Evolutionary conservation across 768 basidiomycete species (phyloP).

Genomic region (Termitomyces heimii): DNA sequence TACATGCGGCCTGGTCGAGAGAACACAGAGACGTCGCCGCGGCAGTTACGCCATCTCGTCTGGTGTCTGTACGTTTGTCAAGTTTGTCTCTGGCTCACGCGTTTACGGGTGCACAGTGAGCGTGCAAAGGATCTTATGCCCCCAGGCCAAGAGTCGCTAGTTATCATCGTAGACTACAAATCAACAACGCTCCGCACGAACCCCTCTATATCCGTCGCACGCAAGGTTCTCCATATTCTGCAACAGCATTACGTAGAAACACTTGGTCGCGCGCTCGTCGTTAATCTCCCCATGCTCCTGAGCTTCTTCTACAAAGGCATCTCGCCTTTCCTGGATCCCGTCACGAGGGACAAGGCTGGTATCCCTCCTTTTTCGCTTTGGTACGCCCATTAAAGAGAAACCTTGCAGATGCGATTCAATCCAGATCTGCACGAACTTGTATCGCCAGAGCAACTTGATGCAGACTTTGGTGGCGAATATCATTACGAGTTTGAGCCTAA

Average conservation of each 20-base stretch:
- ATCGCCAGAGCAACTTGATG: constrained; percentile 69
- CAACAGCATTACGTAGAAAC: constrained; percentile 90
- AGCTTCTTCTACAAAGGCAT: constrained; percentile 82
- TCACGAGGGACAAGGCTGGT: constrained; percentile 79
- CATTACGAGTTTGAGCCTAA: constrained; percentile 68
- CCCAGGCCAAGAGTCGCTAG: constrained; percentile 73
- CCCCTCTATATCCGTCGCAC: constrained; percentile 75
- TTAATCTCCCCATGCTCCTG: constrained; percentile 72
- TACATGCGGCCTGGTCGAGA: constrained; percentile 88
- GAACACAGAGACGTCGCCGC: constrained; percentile 71
- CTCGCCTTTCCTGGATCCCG: constrained; percentile 80
- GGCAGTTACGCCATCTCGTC: constrained; percentile 81
- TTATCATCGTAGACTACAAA: constrained; percentile 84
- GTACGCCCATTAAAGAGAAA: neutral
- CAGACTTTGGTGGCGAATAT: constrained; percentile 77
- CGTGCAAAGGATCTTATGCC: constrained; percentile 90
- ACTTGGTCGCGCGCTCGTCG: constrained; percentile 77
- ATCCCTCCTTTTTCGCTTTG: neutral
- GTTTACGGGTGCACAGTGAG: constrained; percentile 42
- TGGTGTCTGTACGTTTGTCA: constrained; percentile 66
- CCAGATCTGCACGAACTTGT: constrained; percentile 75
- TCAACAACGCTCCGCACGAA: constrained; percentile 77
- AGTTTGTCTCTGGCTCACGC: neutral
- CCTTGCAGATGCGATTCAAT: constrained; percentile 82
- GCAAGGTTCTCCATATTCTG: constrained; percentile 75